Evolutionary conservation across 2,329 filamentous ascomycete genomes (phyloP).

Genomic region (Immersiporthe knoxdaviesiana): DNA sequence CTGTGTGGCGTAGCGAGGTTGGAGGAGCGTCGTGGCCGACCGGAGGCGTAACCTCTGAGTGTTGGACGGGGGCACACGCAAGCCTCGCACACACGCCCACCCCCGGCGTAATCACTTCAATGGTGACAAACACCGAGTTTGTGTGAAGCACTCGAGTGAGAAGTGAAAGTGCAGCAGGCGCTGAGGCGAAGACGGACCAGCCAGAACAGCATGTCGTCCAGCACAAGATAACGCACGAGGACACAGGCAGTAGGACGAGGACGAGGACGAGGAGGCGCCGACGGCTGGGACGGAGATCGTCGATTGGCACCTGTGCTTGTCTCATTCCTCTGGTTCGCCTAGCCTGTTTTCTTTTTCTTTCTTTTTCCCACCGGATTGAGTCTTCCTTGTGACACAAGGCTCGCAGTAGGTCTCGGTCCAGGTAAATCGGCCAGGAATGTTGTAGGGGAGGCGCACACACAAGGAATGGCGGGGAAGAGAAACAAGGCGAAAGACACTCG

Average conservation of each 20-base stretch:
- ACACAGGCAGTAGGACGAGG: conserved; percentile 6
- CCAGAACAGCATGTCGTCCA: conserved; percentile 18
- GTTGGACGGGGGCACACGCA: conserved; percentile 24
- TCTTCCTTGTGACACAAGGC: conserved; percentile 14
- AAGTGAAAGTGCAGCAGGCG: conserved; percentile 11
- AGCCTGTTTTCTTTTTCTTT: background rate
- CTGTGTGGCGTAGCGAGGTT: conserved; percentile 11
- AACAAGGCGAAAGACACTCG: conserved; percentile 22
- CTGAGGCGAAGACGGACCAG: conserved; percentile 1
- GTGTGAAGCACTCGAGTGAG: conserved; percentile 11
- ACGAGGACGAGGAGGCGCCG: background rate
- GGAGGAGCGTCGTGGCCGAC: conserved; percentile 4
- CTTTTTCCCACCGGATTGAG: too few relatives aligned
- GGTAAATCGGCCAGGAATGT: conserved; percentile 14
- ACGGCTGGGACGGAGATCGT: background rate
- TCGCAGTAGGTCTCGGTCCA: conserved; percentile 18
- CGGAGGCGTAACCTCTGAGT: conserved; percentile 10
- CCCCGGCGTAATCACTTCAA: conserved; percentile 12
- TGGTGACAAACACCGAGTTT: conserved; percentile 19
- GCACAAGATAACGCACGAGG: conserved; percentile 22
- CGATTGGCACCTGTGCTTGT: background rate
- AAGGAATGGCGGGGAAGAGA: conserved; percentile 19
- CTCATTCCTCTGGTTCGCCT: background rate
- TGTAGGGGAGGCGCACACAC: conserved; percentile 14
- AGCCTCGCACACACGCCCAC: conserved; percentile 18